These are phyloP conservation scores for Mycena alexandri DNA, from an alignment of 768 basidiomycete species.

Conservation along the genomic window DNA sequence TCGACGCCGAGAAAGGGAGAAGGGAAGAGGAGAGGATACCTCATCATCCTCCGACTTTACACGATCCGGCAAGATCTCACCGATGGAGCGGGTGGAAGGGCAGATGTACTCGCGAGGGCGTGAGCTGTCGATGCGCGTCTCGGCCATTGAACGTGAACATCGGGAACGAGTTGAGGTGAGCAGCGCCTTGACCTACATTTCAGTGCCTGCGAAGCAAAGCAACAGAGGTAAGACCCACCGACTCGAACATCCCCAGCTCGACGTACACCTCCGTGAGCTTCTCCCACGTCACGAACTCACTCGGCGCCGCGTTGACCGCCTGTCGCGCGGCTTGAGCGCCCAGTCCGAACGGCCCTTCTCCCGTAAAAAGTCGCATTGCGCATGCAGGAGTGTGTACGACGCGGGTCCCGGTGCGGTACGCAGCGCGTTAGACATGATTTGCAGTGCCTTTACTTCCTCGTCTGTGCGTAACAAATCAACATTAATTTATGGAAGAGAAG, in stretches of 20 bases:
- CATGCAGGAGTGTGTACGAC: conserved; percentile 94
- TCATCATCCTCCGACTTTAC: conserved; percentile 88
- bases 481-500: background rate
- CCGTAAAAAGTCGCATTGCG: conserved; percentile 93
- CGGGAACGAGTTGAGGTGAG: conserved; percentile 98
- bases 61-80: conserved; percentile 90
- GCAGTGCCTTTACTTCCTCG: conserved; percentile 98
- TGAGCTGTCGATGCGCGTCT: conserved; percentile 88
- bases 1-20: background rate
- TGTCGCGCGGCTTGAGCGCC: conserved; percentile 91
- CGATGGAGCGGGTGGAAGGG: conserved; percentile 89
- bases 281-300: conserved; percentile 99
- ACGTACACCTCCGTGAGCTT: conserved; percentile 97
- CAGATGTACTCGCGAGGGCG: conserved; percentile 84
- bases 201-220: background rate
- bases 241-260: conserved; percentile 88
- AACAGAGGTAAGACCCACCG: conserved; percentile 54
- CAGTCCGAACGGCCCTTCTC: conserved; percentile 87
- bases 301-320: conserved; percentile 98
- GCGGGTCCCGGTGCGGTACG: conserved; percentile 78
- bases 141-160: conserved; percentile 99
- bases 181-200: conserved; percentile 66
- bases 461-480: conserved; percentile 62
- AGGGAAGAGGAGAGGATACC: conserved; percentile 55
- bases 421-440: conserved; percentile 90